Evolutionary conservation across 345 rosid species (phyloP).

Genomic region (Rhodamnia rubescens): DNA sequence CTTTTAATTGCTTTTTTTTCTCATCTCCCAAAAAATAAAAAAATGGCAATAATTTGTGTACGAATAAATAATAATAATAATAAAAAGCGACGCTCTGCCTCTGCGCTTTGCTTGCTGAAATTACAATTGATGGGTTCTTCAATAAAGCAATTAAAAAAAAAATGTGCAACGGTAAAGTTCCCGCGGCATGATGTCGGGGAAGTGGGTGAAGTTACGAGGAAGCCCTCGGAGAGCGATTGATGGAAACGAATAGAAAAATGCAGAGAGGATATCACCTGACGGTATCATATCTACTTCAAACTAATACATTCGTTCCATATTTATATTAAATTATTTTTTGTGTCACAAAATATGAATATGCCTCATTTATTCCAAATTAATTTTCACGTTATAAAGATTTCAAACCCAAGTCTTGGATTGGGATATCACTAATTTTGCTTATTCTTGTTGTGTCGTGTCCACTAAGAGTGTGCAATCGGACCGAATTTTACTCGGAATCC

Average conservation of each 20-base stretch:
- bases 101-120: background rate
- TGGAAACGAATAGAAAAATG: background rate
- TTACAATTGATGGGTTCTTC: background rate
- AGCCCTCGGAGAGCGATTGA: background rate
- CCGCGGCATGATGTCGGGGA: background rate
- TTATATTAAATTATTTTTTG: background rate
- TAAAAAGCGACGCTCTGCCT: background rate
- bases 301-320: accelerated
- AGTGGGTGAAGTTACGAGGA: background rate
- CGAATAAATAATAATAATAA: background rate
- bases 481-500: no score
- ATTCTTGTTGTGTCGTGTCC: background rate
- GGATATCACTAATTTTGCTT: background rate
- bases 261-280: background rate
- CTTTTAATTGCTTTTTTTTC: background rate
- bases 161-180: background rate
- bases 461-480: no score
- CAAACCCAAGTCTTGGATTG: background rate
- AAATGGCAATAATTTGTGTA: background rate
- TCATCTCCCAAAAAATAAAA: background rate
- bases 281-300: background rate
- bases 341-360: background rate
- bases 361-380: background rate
- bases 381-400: background rate
- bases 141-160: background rate